These are phyloP conservation scores for Phytopythium litorale DNA, from an alignment of 352 stramenopile species.

Conservation along the genomic window DNA sequence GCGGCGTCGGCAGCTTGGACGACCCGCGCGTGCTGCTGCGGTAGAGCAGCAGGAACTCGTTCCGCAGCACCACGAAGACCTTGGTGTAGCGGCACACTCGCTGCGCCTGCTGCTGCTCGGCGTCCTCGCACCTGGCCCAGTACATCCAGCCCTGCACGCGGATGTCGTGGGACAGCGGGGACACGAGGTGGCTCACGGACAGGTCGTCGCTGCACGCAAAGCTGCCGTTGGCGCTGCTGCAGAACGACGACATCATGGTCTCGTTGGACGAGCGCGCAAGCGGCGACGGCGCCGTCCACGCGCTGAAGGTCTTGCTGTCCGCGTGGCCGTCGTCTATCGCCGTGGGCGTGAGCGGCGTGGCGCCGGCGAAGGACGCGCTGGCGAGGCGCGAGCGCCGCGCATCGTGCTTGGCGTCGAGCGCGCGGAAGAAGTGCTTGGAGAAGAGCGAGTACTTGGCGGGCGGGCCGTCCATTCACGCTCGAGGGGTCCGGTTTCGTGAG, in stretches of 20 bases:
- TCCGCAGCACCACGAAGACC: constrained; percentile 63
- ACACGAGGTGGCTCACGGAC: constrained; percentile 15
- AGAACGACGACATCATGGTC: constrained; percentile 18
- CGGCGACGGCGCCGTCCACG: constrained; percentile 2
- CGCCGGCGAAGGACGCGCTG: constrained; percentile 15
- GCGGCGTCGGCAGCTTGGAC: constrained; percentile 29
- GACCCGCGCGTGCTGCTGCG: constrained; percentile 40
- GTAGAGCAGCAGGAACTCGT: constrained; percentile 65
- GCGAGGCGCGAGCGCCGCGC: constrained; percentile 16
- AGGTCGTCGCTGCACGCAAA: constrained; percentile 15
- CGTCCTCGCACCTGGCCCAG: constrained; percentile 38
- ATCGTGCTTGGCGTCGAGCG: background rate
- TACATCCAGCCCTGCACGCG: constrained; percentile 71
- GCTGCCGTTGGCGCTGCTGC: constrained; percentile 17
- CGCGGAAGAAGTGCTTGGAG: constrained; percentile 27
- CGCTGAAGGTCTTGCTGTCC: constrained; percentile 22
- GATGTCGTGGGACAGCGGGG: constrained; percentile 28
- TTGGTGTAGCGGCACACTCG: constrained; percentile 55
- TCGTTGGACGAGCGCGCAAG: constrained; percentile 13
- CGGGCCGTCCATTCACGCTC: constrained; percentile 15
- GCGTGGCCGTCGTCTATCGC: background rate
- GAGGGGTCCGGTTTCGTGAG: background rate
- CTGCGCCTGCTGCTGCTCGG: constrained; percentile 5
- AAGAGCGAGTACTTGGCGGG: constrained; percentile 26
- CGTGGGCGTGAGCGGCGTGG: constrained; percentile 2